A percentile compares a stretch with the other conserved stretches of the same genome.
Evolutionary conservation across 768 basidiomycete species (phyloP).

Genomic region (Mycena latifolia): DNA sequence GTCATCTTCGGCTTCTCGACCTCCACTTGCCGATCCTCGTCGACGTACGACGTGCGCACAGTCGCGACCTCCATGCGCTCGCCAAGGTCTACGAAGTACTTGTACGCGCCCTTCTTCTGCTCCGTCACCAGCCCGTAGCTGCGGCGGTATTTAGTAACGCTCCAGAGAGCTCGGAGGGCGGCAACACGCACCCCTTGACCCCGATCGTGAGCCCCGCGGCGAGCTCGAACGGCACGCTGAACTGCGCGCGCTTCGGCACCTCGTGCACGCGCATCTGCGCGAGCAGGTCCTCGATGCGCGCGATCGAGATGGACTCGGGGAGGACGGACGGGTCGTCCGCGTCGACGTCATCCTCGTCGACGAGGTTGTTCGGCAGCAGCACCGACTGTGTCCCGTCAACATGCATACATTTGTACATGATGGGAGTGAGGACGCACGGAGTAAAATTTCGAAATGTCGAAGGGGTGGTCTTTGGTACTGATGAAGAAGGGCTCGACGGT

Average conservation of each 20-base stretch:
- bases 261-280: constrained; percentile 87
- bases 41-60: constrained; percentile 78
- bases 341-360: constrained; percentile 64
- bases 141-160: constrained; percentile 20
- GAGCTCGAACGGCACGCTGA: constrained; percentile 85
- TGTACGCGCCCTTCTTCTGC: constrained; percentile 86
- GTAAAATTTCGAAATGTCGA: constrained; percentile 83
- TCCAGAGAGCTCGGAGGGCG: constrained; percentile 6
- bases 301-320: constrained; percentile 79
- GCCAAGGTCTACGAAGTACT: constrained; percentile 85
- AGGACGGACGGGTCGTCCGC: constrained; percentile 58
- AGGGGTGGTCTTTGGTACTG: constrained; percentile 71
- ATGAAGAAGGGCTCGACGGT: constrained; percentile 93
- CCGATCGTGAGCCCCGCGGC: constrained; percentile 82
- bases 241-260: constrained; percentile 85
- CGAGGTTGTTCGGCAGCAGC: constrained; percentile 64
- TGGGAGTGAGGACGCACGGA: constrained; percentile 60
- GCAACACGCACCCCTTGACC: constrained; percentile 76
- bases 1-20: constrained; percentile 59
- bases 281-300: constrained; percentile 82
- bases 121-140: constrained; percentile 93
- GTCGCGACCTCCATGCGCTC: constrained; percentile 83
- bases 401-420: background rate
- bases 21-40: constrained; percentile 69
- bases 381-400: constrained; percentile 61